Evolutionary conservation across 1,284 basidiomycete genomes (phyloP).

Genomic region (Leccinum proliferum): DNA sequence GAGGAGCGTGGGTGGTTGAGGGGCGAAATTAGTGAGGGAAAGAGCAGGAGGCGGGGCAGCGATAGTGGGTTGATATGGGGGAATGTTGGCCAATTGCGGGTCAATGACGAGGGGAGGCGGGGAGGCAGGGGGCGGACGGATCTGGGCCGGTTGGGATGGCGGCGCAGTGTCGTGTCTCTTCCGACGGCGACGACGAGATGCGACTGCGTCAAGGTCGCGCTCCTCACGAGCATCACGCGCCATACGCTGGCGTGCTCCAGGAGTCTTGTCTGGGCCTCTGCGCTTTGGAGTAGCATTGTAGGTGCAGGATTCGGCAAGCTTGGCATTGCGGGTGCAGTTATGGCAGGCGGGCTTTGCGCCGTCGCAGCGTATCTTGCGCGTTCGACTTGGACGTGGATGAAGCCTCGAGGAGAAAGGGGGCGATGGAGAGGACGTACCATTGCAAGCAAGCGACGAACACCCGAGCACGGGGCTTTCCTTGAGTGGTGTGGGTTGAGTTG

Average conservation of each 20-base stretch:
- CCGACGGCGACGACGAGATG: conserved; percentile 35
- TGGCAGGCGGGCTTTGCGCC: conserved; percentile 70
- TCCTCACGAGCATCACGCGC: conserved; percentile 32
- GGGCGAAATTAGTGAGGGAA: conserved; percentile 2
- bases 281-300: conserved; percentile 71
- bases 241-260: conserved; percentile 63
- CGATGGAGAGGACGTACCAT: conserved; percentile 42
- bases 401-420: neutral
- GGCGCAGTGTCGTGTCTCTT: conserved; percentile 12
- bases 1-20: conserved; percentile 5
- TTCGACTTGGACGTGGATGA: conserved; percentile 43
- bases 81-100: conserved; percentile 20
- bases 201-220: conserved; percentile 22
- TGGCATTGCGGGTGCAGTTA: conserved; percentile 54
- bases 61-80: conserved; percentile 5
- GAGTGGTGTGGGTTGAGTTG: conserved; percentile 51
- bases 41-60: neutral
- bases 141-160: conserved; percentile 7
- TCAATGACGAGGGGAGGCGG: conserved; percentile 19
- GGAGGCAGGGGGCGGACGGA: neutral
- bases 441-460: conserved; percentile 76
- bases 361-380: conserved; percentile 75
- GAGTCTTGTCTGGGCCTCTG: conserved; percentile 69
- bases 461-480: conserved; percentile 63
- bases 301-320: conserved; percentile 39